Percentiles rank a stretch among this genome's conserved stretches.
Conservation (phyloP, 208 protist species). For the Angomonas deanei region DNA sequence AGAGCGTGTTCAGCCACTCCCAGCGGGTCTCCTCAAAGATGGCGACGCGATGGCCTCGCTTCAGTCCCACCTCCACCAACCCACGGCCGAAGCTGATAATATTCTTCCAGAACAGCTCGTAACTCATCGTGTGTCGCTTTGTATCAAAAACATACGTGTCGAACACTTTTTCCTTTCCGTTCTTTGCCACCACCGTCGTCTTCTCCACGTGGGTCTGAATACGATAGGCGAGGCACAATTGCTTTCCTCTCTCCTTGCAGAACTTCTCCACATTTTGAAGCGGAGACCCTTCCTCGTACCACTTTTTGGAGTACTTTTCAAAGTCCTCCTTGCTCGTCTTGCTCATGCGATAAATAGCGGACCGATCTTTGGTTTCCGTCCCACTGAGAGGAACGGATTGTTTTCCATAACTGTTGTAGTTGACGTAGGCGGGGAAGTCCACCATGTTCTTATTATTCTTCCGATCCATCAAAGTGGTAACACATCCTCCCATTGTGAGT, state of each 20-base stretch:
- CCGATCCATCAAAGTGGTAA: constrained; percentile 34
- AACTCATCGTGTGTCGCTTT: constrained; percentile 46
- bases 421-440: constrained; percentile 31
- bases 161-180: constrained; percentile 37
- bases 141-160: constrained; percentile 65
- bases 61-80: constrained; percentile 47
- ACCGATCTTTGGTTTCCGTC: constrained; percentile 32
- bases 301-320: constrained; percentile 28
- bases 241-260: constrained; percentile 38
- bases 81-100: constrained; percentile 48
- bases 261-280: constrained; percentile 26
- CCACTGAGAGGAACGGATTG: constrained; percentile 30
- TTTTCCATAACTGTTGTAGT: constrained; percentile 31
- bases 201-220: constrained; percentile 37
- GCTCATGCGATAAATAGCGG: constrained; percentile 61
- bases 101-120: constrained; percentile 38
- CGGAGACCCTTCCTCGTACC: constrained; percentile 35
- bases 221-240: constrained; percentile 51
- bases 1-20: constrained; percentile 70
- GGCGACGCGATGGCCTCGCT: constrained; percentile 35
- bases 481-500: constrained; percentile 50
- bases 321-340: constrained; percentile 43
- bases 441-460: constrained; percentile 40
- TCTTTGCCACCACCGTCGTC: constrained; percentile 19
- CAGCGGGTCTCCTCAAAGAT: constrained; percentile 85